These are phyloP conservation scores for Prinsepia uniflora DNA, from an alignment of 306 rosid genomes.

Conservation along the genomic window DNA sequence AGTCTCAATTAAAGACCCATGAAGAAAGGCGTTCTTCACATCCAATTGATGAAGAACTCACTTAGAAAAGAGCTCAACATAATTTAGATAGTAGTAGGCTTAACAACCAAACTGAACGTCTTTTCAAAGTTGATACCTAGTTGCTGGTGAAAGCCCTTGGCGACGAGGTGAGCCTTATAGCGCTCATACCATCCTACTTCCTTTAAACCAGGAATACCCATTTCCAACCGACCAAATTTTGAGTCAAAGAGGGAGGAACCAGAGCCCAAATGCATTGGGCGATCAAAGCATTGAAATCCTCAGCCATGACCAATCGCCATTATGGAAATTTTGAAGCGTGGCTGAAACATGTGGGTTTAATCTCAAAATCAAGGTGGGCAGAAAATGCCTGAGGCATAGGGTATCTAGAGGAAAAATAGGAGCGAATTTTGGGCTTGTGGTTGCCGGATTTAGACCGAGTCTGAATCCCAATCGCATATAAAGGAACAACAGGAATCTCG, in stretches of 20 bases:
- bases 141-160: not conserved
- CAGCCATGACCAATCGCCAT: not conserved
- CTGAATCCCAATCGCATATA: no score
- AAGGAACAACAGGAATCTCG: no score
- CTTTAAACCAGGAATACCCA: not conserved
- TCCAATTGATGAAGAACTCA: not conserved
- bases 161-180: not conserved
- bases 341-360: not conserved
- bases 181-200: not conserved
- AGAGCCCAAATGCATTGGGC: not conserved
- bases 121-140: no score
- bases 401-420: no score
- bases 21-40: not conserved
- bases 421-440: not conserved
- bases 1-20: not conserved
- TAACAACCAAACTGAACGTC: not conserved
- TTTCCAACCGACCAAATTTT: not conserved
- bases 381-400: not conserved
- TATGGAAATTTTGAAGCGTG: not conserved
- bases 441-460: not conserved
- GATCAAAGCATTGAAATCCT: no score
- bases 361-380: not conserved
- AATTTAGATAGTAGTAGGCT: not conserved
- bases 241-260: not conserved
- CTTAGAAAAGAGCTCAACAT: no score